These are phyloP conservation scores for Pseudopithomyces maydicus DNA, from an alignment of 2,329 filamentous ascomycete genomes.

Conservation along the genomic window DNA sequence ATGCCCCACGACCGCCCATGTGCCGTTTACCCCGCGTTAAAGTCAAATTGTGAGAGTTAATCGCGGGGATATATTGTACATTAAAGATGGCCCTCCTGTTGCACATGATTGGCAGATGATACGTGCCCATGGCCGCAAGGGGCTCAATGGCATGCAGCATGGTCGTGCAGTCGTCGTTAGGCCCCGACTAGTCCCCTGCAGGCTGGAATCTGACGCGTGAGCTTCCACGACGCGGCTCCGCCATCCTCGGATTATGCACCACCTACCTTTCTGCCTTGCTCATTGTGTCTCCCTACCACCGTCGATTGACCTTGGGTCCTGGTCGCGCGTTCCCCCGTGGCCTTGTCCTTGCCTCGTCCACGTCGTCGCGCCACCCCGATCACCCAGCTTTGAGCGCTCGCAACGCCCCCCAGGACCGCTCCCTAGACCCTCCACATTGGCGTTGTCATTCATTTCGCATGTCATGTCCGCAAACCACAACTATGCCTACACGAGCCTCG, in stretches of 20 bases:
- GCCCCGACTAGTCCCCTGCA: slow-evolving; percentile 2
- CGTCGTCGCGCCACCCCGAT: neutral
- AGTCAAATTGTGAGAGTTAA: neutral
- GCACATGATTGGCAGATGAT: neutral
- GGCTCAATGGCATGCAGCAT: neutral
- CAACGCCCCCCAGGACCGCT: neutral
- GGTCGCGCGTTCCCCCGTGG: neutral
- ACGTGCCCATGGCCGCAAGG: neutral
- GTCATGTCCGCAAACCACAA: slow-evolving; percentile 15
- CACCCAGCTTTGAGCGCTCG: neutral
- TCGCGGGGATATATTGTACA: neutral
- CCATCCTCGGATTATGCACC: neutral
- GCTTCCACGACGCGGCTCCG: slow-evolving; percentile 1
- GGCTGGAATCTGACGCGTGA: neutral
- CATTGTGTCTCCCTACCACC: neutral
- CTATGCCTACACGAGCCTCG: slow-evolving; percentile 37
- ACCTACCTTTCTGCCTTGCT: neutral
- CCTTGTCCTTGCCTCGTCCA: neutral
- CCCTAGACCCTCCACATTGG: neutral
- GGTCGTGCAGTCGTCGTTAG: neutral
- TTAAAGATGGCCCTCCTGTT: neutral
- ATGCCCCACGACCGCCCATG: no score
- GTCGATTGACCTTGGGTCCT: neutral
- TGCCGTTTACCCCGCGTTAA: neutral
- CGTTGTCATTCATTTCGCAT: slow-evolving; percentile 3